Percentiles rank a stretch among this genome's conserved stretches.
Evolutionary conservation across 176 grass and related monocot genomes (phyloP).

Genomic region (Juncus effusus): DNA sequence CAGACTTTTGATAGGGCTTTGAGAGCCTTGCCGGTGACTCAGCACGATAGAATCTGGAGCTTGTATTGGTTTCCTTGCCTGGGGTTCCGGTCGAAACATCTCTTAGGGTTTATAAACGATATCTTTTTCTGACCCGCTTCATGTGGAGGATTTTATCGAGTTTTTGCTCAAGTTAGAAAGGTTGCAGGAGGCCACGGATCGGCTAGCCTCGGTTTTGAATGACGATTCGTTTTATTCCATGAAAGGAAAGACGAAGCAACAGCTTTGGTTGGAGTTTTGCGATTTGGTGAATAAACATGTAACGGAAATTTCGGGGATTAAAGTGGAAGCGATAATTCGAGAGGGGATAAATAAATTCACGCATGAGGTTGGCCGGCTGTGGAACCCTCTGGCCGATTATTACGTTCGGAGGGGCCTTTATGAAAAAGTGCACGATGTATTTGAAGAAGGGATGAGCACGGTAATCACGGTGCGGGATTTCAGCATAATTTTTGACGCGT

Average conservation of each 20-base stretch:
- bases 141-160: constrained; percentile 49
- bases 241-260: constrained; percentile 55
- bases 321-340: constrained; percentile 69
- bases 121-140: constrained; percentile 55
- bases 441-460: constrained; percentile 44
- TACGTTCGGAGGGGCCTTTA: constrained; percentile 49
- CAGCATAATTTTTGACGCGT: constrained; percentile 49
- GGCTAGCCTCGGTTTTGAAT: constrained; percentile 43
- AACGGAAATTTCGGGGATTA: constrained; percentile 42
- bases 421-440: constrained; percentile 51
- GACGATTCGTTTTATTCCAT: constrained; percentile 44
- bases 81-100: constrained; percentile 49
- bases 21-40: constrained; percentile 48
- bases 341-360: constrained; percentile 44
- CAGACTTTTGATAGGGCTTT: constrained; percentile 48
- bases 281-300: constrained; percentile 43
- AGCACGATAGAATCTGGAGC: constrained; percentile 59
- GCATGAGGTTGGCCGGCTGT: constrained; percentile 43
- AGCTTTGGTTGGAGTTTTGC: constrained; percentile 53
- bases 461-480: constrained; percentile 47
- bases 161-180: constrained; percentile 42
- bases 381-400: constrained; percentile 53
- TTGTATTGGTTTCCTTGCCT: constrained; percentile 38
- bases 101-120: constrained; percentile 35
- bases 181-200: constrained; percentile 53